Conservation (phyloP, 2,329 filamentous ascomycete genomes). For the Domatiomyces globalis region DNA sequence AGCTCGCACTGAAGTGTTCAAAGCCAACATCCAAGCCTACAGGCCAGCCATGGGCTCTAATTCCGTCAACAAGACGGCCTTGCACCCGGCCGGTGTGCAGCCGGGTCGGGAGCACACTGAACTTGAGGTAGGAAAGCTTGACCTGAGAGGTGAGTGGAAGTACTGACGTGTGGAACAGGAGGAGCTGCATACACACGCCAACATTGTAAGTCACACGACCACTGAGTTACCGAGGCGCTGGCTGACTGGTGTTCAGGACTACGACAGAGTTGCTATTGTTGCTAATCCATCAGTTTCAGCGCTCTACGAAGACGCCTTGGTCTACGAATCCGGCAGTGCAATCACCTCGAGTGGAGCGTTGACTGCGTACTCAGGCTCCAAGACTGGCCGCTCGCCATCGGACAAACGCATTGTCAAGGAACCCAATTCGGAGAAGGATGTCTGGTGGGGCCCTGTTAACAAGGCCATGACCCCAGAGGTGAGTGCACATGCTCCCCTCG, state of each 20-base stretch:
- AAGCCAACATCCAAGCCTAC: conserved; percentile 13
- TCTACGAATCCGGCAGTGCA: conserved; percentile 88
- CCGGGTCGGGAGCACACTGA: conserved; percentile 24
- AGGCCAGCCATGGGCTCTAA: conserved; percentile 32
- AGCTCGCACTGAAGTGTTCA: conserved; percentile 15
- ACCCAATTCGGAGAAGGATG: conserved; percentile 68
- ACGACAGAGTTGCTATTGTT: conserved; percentile 91
- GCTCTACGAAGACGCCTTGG: conserved; percentile 93
- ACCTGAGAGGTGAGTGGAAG: conserved; percentile 19
- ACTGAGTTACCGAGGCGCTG: background rate
- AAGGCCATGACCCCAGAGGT: conserved; percentile 97
- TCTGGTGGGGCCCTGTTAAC: conserved; percentile 99
- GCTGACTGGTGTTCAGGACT: conserved; percentile 41
- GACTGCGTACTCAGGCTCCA: conserved; percentile 93
- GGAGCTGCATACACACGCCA: conserved; percentile 89
- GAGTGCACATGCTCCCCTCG: conserved; percentile 33
- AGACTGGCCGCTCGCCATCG: conserved; percentile 90
- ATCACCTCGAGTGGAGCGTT: conserved; percentile 92
- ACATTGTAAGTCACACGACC: conserved; percentile 43
- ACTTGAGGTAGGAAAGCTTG: conserved; percentile 1
- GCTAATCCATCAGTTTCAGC: conserved; percentile 91
- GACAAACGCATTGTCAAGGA: conserved; percentile 98
- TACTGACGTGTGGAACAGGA: conserved; percentile 49
- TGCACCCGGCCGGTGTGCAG: conserved; percentile 83
- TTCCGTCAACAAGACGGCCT: conserved; percentile 75